Conservation (phyloP, 352 stramenopile genomes). For the Globisporangium spinosum region DNA sequence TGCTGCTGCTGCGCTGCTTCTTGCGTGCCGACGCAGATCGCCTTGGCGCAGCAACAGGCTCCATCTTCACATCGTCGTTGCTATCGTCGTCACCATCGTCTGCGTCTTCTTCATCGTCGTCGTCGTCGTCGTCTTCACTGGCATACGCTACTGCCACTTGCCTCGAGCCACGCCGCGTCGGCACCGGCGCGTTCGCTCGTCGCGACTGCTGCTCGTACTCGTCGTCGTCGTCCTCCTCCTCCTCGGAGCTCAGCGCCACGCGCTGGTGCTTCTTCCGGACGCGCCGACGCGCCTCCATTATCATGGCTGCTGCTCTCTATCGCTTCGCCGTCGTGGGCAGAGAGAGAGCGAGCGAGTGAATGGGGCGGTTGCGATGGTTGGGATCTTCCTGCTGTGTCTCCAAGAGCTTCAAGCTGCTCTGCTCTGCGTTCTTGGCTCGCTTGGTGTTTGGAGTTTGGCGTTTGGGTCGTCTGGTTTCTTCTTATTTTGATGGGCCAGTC, state of each 20-base stretch:
- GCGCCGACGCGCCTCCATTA: neutral
- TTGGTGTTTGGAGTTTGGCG: neutral
- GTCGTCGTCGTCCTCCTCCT: neutral
- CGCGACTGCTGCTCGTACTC: constrained; percentile 1
- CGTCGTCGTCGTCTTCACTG: neutral
- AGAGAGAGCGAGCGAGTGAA: neutral
- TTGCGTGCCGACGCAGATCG: neutral
- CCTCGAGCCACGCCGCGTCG: neutral
- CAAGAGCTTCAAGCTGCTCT: neutral
- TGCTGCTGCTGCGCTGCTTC: neutral
- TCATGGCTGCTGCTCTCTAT: neutral
- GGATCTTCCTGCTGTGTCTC: neutral
- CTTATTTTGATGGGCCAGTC: constrained; percentile 4
- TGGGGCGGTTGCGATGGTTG: neutral
- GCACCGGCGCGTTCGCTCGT: neutral
- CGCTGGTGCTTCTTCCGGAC: constrained; percentile 1
- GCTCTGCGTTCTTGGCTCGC: neutral
- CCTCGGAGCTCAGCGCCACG: neutral
- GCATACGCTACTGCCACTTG: neutral
- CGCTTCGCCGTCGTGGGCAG: neutral
- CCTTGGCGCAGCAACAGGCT: neutral
- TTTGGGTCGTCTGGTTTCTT: neutral
- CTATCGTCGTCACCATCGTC: neutral
- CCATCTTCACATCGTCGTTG: neutral
- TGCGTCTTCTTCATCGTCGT: neutral